Conservation (phyloP, 305 asterid species). For the Plantago rigida region DNA sequence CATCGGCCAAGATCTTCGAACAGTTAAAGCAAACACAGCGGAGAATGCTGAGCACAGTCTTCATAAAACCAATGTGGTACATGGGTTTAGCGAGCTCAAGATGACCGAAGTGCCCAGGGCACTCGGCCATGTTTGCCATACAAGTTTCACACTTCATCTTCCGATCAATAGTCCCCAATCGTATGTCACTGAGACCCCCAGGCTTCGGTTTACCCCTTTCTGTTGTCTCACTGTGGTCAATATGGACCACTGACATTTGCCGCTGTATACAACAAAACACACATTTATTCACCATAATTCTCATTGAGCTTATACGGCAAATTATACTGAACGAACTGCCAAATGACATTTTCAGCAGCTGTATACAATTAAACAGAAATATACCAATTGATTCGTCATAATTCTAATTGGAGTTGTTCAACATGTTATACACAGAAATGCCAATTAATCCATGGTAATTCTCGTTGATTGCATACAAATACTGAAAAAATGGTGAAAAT, state of each 20-base stretch:
- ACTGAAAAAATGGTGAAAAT: too few relatives aligned
- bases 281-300: background rate
- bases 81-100: conserved; percentile 98
- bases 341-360: background rate
- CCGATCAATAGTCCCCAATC: conserved; percentile 85
- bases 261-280: conserved; percentile 43
- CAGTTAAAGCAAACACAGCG: conserved; percentile 94
- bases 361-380: background rate
- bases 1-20: conserved; percentile 80
- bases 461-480: too few relatives aligned
- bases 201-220: conserved; percentile 92
- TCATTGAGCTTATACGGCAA: background rate
- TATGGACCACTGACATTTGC: conserved; percentile 95
- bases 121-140: conserved; percentile 95
- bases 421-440: too few relatives aligned
- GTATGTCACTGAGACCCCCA: conserved; percentile 79
- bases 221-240: conserved; percentile 91
- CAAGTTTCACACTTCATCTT: conserved; percentile 95
- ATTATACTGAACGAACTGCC: background rate
- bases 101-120: conserved; percentile 96
- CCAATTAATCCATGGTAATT: too few relatives aligned
- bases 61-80: conserved; percentile 90
- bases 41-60: conserved; percentile 71
- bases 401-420: background rate
- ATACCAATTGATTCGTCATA: background rate